Percentiles rank a stretch among this genome's conserved stretches.
Conservation (phyloP, 805 yeast species). For the Wickerhamiella spandovensis region DNA sequence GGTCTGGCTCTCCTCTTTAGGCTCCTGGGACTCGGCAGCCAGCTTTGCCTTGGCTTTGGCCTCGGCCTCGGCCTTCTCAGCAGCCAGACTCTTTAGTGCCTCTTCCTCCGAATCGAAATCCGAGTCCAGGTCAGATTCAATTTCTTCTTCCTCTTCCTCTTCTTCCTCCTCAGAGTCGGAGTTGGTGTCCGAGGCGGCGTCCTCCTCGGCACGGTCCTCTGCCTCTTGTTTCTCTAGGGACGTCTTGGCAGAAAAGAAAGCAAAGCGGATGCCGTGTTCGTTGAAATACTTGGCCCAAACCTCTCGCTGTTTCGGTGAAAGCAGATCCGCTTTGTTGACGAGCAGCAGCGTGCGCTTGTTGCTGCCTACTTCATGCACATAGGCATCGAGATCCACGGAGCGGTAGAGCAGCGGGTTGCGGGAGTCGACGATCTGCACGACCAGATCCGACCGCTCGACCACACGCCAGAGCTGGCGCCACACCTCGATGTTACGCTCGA, state of each 20-base stretch:
- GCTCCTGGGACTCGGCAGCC: too few species aligned
- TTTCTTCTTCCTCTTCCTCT: constrained; percentile 11
- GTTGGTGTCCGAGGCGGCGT: constrained; percentile 10
- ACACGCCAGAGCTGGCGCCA: constrained; percentile 99
- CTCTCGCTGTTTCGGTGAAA: constrained; percentile 62
- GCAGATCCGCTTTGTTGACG: constrained; percentile 87
- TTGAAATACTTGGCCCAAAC: constrained; percentile 81
- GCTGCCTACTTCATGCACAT: constrained; percentile 58
- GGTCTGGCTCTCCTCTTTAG: not conserved
- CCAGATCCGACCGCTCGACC: constrained; percentile 82
- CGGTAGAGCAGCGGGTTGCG: constrained; percentile 85
- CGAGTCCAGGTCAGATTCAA: constrained; percentile 17
- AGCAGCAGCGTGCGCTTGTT: constrained; percentile 66
- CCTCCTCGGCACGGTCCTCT: constrained; percentile 28
- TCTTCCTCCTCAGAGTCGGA: constrained; percentile 7
- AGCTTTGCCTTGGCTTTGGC: constrained; percentile 2
- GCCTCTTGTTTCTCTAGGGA: constrained; percentile 70
- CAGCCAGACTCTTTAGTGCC: constrained; percentile 14
- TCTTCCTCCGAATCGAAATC: constrained; percentile 8
- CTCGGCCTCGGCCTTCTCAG: constrained; percentile 22
- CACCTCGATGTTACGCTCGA: constrained; percentile 92
- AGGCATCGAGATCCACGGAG: constrained; percentile 72
- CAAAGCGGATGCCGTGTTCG: constrained; percentile 56
- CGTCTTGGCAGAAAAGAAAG: constrained; percentile 82
- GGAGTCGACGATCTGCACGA: constrained; percentile 96